These are phyloP conservation scores for Parastagonospora nodorum DNA, from an alignment of 2,329 filamentous ascomycete species.

Conservation along the genomic window DNA sequence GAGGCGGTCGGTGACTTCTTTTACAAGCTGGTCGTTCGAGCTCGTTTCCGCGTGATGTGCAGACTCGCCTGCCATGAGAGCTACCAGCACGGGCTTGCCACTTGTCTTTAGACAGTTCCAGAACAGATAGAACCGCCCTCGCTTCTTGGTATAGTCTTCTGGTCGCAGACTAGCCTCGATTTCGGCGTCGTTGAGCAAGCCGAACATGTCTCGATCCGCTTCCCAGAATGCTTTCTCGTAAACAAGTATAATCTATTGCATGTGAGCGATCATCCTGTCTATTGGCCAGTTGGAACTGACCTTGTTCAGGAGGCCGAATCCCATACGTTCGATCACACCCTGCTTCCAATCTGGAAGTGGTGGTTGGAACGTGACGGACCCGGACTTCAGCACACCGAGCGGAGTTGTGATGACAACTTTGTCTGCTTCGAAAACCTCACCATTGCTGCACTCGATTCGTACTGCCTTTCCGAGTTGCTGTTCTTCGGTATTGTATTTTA, in stretches of 20 bases:
- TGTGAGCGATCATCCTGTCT: conserved; percentile 9
- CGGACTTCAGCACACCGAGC: conserved; percentile 87
- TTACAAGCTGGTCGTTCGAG: conserved; percentile 74
- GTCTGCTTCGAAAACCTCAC: conserved; percentile 79
- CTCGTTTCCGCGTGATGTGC: conserved; percentile 84
- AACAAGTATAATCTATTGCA: conserved; percentile 72
- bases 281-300: conserved; percentile 40
- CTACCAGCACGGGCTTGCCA: conserved; percentile 82
- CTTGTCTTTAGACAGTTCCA: conserved; percentile 94
- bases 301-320: conserved; percentile 95
- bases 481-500: conserved; percentile 61
- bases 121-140: conserved; percentile 96
- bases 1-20: conserved; percentile 79
- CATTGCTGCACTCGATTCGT: conserved; percentile 71
- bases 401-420: conserved; percentile 89
- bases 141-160: conserved; percentile 74
- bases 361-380: conserved; percentile 82
- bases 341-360: conserved; percentile 86
- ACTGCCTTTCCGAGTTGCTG: conserved; percentile 28
- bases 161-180: conserved; percentile 74
- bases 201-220: conserved; percentile 86
- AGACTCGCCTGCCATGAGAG: conserved; percentile 93
- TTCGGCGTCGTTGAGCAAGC: conserved; percentile 77
- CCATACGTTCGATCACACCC: conserved; percentile 79
- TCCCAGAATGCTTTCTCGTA: conserved; percentile 95